Conservation (phyloP, 148 eudicot genomes). For the Camellia lanceoleosa region DNA sequence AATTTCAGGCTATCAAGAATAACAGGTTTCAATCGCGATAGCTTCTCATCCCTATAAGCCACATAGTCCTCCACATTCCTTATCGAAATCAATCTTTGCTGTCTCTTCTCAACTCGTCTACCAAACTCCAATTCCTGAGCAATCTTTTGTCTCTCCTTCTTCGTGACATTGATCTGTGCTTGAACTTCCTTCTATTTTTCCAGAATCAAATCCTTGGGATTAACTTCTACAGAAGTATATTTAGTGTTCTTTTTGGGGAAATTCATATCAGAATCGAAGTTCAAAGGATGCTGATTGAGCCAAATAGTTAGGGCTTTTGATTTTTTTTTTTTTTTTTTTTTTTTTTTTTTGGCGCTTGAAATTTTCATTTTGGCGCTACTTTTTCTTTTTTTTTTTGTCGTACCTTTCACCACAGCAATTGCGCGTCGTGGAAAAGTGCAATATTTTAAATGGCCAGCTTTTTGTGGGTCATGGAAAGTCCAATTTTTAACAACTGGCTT, state of each 20-base stretch:
- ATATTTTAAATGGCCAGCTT: no score
- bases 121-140: slow-evolving; percentile 67
- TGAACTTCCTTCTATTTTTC: slow-evolving; percentile 60
- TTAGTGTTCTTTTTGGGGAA: background rate
- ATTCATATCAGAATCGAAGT: background rate
- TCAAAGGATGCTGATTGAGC: background rate
- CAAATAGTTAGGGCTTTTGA: no score
- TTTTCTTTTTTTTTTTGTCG: no score
- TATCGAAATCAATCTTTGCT: slow-evolving; percentile 34
- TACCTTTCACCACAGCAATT: no score
- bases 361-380: no score
- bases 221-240: slow-evolving; percentile 10
- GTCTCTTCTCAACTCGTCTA: slow-evolving; percentile 39
- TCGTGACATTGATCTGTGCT: slow-evolving; percentile 59
- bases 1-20: slow-evolving; percentile 57
- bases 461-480: no score
- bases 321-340: accelerated
- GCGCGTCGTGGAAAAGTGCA: no score
- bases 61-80: slow-evolving; percentile 41
- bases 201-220: slow-evolving; percentile 57
- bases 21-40: slow-evolving; percentile 57
- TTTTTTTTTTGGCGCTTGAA: no score
- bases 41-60: slow-evolving; percentile 46
- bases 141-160: slow-evolving; percentile 70
- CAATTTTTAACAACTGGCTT: no score